Percentiles rank a stretch among this genome's conserved stretches.
Conservation (phyloP, 2,329 filamentous ascomycete species). For the Alternaria triticimaculans region DNA sequence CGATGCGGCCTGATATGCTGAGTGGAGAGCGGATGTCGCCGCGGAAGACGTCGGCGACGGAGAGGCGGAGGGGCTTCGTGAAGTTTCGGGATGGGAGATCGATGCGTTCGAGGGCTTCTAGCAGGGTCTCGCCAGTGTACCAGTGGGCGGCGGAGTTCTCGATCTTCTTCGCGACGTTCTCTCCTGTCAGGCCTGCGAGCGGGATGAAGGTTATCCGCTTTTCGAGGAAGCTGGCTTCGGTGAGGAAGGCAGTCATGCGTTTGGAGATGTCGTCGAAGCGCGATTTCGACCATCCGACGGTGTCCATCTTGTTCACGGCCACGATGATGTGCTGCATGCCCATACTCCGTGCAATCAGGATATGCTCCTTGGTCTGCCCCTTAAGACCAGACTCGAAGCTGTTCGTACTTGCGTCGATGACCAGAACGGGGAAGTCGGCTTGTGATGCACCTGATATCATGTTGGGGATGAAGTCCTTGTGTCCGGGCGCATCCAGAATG, state of each 20-base stretch:
- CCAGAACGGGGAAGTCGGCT: constrained; percentile 92
- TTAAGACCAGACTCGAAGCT: constrained; percentile 93
- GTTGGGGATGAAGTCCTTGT: constrained; percentile 95
- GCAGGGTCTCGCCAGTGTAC: constrained; percentile 80
- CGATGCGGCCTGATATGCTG: constrained; percentile 84
- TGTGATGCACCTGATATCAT: constrained; percentile 98
- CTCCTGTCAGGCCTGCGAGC: constrained; percentile 85
- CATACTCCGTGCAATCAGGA: constrained; percentile 85
- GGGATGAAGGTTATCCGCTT: constrained; percentile 88
- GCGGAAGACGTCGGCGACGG: constrained; percentile 85
- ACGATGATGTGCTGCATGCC: constrained; percentile 88
- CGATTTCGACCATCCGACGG: constrained; percentile 79
- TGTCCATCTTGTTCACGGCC: constrained; percentile 94
- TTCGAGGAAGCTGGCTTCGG: constrained; percentile 77
- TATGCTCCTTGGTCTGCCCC: constrained; percentile 94
- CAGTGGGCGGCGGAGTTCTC: constrained; percentile 65
- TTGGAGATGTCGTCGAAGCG: constrained; percentile 85
- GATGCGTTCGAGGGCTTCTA: constrained; percentile 84
- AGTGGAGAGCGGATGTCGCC: constrained; percentile 79
- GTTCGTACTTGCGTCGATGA: constrained; percentile 88
- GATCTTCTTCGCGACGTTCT: constrained; percentile 75
- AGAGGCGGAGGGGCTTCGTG: constrained; percentile 81
- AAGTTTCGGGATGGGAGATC: constrained; percentile 75
- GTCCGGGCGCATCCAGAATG: constrained; percentile 92
- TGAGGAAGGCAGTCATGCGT: constrained; percentile 83